Conservation (phyloP, 164 flowering plant species). For the Dillenia suffruticosa region DNA sequence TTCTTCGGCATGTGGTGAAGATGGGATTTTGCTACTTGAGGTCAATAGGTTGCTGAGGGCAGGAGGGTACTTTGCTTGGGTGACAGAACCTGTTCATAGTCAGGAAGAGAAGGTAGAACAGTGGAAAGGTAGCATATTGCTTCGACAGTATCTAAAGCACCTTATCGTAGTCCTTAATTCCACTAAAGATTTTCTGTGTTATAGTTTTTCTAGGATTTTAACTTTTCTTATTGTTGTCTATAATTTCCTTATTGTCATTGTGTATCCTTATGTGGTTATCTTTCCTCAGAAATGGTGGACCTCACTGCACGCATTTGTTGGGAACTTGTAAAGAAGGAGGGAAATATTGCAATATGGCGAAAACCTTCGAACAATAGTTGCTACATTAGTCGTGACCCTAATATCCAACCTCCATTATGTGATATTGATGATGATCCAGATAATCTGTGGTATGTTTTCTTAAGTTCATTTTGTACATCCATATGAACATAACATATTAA, state of each 20-base stretch:
- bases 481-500: too few species aligned
- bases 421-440: conserved; percentile 57
- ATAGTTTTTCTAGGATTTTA: too few species aligned
- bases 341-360: conserved; percentile 68
- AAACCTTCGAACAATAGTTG: conserved; percentile 69
- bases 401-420: conserved; percentile 54
- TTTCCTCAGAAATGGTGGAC: conserved; percentile 55
- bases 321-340: conserved; percentile 64
- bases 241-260: neutral
- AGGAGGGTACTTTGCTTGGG: conserved; percentile 88
- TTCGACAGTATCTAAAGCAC: too few species aligned
- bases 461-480: too few species aligned
- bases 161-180: too few species aligned
- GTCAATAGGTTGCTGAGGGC: conserved; percentile 71
- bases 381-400: conserved; percentile 46
- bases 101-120: conserved; percentile 61
- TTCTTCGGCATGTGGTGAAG: conserved; percentile 30
- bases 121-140: conserved; percentile 61
- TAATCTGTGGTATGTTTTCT: conserved; percentile 50
- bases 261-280: neutral
- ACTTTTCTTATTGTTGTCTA: neutral
- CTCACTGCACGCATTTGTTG: conserved; percentile 62
- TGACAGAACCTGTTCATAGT: conserved; percentile 79
- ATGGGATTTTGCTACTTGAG: conserved; percentile 82
- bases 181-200: too few species aligned